phyloP scores from a whole-genome alignment of 2,329 filamentous ascomycete species.

The Geosmithia flava region DNA sequence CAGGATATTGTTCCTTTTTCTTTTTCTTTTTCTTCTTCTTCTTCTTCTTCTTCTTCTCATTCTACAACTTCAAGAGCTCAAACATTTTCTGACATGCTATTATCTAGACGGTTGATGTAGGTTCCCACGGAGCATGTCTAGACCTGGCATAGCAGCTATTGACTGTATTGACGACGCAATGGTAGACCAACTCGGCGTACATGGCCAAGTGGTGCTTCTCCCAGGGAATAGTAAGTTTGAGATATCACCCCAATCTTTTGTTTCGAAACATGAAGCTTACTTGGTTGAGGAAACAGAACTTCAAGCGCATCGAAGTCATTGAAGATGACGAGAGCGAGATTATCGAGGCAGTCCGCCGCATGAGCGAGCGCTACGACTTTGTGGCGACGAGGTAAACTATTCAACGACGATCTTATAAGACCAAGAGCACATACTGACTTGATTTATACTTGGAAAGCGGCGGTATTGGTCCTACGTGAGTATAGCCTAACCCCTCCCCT shows the following conservation, averaged over 20 bases:
- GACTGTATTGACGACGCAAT: not conserved
- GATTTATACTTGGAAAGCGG: conserved; percentile 39
- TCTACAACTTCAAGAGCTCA: not conserved
- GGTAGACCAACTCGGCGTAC: conserved; percentile 50
- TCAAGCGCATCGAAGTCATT: conserved; percentile 87
- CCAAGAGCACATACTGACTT: conserved; percentile 1
- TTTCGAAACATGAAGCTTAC: not conserved
- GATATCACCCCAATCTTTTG: not conserved
- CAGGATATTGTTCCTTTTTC: too few species aligned
- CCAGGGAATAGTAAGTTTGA: conserved; percentile 41
- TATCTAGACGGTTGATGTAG: conserved; percentile 24
- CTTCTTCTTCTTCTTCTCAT: not conserved
- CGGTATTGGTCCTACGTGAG: conserved; percentile 89
- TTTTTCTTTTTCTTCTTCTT: not conserved
- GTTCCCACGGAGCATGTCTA: conserved; percentile 6
- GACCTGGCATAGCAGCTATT: not conserved
- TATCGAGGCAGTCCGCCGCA: conserved; percentile 70
- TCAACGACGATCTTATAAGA: not conserved
- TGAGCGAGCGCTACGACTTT: conserved; percentile 86
- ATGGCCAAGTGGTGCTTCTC: conserved; percentile 54
- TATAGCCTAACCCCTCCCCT: conserved; percentile 5
- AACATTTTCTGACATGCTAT: not conserved
- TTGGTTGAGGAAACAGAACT: conserved; percentile 27
- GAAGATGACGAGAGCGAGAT: conserved; percentile 88
- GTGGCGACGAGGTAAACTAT: conserved; percentile 62